Conservation (phyloP, 202 grass and related monocot species). For the Hordeum pubiflorum region DNA sequence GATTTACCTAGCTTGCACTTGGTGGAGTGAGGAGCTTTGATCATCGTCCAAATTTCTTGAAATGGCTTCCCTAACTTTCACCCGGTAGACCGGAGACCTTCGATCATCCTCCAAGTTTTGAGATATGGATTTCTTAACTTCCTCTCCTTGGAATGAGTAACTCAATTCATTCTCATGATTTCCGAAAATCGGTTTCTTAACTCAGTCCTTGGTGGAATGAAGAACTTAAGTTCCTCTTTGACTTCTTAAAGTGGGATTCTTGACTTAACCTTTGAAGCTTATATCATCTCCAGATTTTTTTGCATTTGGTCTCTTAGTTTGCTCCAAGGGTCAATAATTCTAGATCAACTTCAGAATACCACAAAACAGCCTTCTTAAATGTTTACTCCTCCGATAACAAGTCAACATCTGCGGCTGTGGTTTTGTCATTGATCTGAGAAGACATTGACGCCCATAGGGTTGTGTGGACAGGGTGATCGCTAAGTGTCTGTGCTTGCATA, state of each 20-base stretch:
- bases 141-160: slow-evolving; percentile 24
- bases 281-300: slow-evolving; percentile 16
- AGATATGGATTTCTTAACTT: slow-evolving; percentile 32
- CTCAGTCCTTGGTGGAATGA: slow-evolving; percentile 12
- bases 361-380: slow-evolving; percentile 37
- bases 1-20: neutral
- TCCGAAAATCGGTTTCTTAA: slow-evolving; percentile 1
- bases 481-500: too few relatives aligned
- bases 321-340: slow-evolving; percentile 28
- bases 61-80: slow-evolving; percentile 15
- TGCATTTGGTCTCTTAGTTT: slow-evolving; percentile 13
- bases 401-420: too few relatives aligned
- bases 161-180: slow-evolving; percentile 19
- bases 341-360: slow-evolving; percentile 28
- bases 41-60: slow-evolving; percentile 27
- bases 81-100: slow-evolving; percentile 24
- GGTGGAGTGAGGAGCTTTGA: neutral
- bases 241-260: slow-evolving; percentile 22
- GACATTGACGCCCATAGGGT: too few relatives aligned
- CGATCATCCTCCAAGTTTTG: slow-evolving; percentile 31
- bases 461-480: too few relatives aligned
- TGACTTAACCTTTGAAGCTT: slow-evolving; percentile 22
- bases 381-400: too few relatives aligned
- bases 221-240: neutral
- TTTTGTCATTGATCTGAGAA: too few relatives aligned